Percentiles rank a stretch among this genome's conserved stretches.
Conservation (phyloP, 2,329 filamentous ascomycete genomes). For the Bretziella fagacearum region DNA sequence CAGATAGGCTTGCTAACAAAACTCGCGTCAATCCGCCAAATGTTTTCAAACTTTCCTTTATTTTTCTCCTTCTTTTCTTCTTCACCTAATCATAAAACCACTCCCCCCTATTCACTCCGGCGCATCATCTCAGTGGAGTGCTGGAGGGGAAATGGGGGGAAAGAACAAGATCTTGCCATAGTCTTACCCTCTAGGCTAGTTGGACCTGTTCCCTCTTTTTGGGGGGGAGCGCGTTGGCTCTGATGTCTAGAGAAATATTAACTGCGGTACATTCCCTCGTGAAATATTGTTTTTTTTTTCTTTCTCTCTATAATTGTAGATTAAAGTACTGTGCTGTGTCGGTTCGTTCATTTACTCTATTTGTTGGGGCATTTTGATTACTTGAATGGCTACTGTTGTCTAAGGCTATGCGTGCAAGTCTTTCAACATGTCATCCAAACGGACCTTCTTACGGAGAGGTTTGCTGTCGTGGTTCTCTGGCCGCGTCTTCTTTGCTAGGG, state of each 20-base stretch:
- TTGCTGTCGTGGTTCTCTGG: slow-evolving; percentile 3
- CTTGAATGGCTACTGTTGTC: no score
- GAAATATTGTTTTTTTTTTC: background rate
- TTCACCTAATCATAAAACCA: slow-evolving; percentile 20
- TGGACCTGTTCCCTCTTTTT: slow-evolving; percentile 16
- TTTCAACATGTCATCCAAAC: slow-evolving; percentile 21
- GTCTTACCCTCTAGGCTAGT: slow-evolving; percentile 34
- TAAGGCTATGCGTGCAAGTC: no score
- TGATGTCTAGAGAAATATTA: slow-evolving; percentile 23
- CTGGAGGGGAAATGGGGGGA: slow-evolving; percentile 59
- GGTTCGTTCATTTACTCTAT: no score
- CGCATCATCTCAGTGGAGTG: slow-evolving; percentile 33
- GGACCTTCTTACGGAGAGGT: slow-evolving; percentile 20
- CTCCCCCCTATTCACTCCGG: slow-evolving; percentile 55
- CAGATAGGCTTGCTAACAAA: no score
- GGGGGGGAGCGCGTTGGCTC: slow-evolving; percentile 4
- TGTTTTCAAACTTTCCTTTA: slow-evolving; percentile 12
- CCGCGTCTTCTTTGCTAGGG: background rate
- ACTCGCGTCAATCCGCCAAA: background rate
- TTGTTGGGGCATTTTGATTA: background rate
- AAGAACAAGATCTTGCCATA: slow-evolving; percentile 27
- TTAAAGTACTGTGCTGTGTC: no score
- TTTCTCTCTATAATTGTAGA: background rate
- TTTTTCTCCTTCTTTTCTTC: slow-evolving; percentile 19
- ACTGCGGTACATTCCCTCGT: slow-evolving; percentile 19